phyloP scores from a whole-genome alignment of 371 early-diverging fungal genomes.

The Mucor mucedo region DNA sequence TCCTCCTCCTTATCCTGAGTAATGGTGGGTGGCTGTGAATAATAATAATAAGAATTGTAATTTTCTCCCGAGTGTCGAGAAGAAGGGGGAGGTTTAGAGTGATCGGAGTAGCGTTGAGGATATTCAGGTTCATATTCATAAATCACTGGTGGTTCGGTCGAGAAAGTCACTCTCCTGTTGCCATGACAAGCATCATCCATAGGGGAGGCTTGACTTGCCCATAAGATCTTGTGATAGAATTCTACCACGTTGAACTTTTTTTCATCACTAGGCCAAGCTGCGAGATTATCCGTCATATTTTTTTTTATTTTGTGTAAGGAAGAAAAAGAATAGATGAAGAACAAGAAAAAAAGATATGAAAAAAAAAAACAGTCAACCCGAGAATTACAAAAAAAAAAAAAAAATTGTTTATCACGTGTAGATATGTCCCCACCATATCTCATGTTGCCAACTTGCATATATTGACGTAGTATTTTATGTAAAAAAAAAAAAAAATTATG shows the following conservation, averaged over 20 bases:
- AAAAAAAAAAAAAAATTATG: neutral
- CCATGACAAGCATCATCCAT: neutral
- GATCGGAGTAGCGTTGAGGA: neutral
- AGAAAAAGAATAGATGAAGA: slow-evolving; percentile 3
- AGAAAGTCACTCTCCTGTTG: slow-evolving; percentile 18
- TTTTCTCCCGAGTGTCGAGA: too few relatives aligned
- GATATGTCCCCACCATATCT: neutral
- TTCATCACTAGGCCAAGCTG: slow-evolving; percentile 1
- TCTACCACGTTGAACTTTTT: slow-evolving; percentile 16
- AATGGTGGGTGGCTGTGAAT: neutral
- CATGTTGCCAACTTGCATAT: neutral
- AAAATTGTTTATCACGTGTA: neutral
- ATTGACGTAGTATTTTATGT: neutral
- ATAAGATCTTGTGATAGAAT: slow-evolving; percentile 23
- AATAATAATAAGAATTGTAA: neutral
- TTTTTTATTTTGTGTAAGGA: neutral
- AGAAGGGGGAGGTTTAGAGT: neutral
- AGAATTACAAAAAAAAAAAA: neutral
- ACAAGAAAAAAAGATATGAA: neutral
- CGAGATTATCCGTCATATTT: neutral
- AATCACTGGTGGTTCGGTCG: slow-evolving; percentile 17
- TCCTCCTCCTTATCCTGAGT: slow-evolving; percentile 3
- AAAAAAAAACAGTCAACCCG: neutral
- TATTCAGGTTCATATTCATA: slow-evolving; percentile 28
- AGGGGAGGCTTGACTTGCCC: slow-evolving; percentile 12